Base-by-base conservation (phyloP, 306 rosid species). In the Betula pendula region DNA sequence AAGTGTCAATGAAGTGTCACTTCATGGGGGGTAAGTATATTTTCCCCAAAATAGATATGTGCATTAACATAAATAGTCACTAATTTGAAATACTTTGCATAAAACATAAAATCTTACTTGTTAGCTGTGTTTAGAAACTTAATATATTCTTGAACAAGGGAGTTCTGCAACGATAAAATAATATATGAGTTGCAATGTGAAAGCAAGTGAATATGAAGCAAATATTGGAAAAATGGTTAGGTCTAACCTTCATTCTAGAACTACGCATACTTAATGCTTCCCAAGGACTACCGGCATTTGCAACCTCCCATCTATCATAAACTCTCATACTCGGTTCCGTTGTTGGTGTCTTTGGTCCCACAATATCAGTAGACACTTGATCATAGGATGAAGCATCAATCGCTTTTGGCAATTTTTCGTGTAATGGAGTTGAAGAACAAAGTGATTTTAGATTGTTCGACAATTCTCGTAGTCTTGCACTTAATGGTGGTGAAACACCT, bases 201-300 rank as follows among this genome's bases (percentile, higher is more conserved):
- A 60, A 70, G 40, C 45, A 50, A 70, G 51, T 50, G 51, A 25
- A 67, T 9, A 27, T 33, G 29, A 47, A 43, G 25, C 7, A 56
- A 68, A 56, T 22, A 69, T 16, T 29, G 15, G 29, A 24, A 22
- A 66, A 20, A 58, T 16, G 29, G 69, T 50, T 60, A 42, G 52
- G 72, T 66, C 84, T 75, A 71, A 95, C 98, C 97, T 95, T 89
- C 88, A 94, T 65, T 53, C 87, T 93, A 62, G 93, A 73, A 71
- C 80, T 80, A 65, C 79, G 85, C 73, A 68, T 27, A 55, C 84
- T 88, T 29, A 84, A 82, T 22, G 85, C 72, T 80, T 83, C 87
- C 97, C 96, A 95, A 29, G 98, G 98, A 81, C 91, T 92, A 60
- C 75, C 79, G 73, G 77, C 17, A 71, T 83, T 78, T 65, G 74